phyloP scores from a whole-genome alignment of 2,329 filamentous ascomycete species.

The Colletotrichum zoysiae region DNA sequence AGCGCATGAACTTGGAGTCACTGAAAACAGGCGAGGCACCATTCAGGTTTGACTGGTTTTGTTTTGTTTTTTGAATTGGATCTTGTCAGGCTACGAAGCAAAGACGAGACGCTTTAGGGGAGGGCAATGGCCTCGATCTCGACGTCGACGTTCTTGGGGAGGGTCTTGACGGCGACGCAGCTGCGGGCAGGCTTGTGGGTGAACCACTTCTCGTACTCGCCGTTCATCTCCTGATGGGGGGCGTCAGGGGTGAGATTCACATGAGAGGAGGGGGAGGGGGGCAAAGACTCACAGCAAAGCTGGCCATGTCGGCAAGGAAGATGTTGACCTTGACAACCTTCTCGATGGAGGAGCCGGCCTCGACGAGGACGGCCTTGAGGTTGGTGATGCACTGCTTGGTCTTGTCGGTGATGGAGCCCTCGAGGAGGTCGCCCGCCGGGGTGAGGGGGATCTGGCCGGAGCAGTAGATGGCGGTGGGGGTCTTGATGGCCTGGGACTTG shows the following conservation, averaged over 20 bases:
- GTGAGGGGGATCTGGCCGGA: conserved; percentile 80
- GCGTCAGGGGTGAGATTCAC: conserved; percentile 1
- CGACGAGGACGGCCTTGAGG: conserved; percentile 84
- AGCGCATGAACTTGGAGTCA: neutral
- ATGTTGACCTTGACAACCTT: conserved; percentile 93
- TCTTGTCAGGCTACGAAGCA: conserved; percentile 8
- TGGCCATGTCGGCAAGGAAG: conserved; percentile 91
- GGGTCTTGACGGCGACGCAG: conserved; percentile 89
- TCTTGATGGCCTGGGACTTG: conserved; percentile 78
- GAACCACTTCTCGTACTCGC: conserved; percentile 87
- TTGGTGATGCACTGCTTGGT: conserved; percentile 77
- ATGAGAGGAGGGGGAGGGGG: neutral
- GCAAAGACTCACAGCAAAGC: conserved; percentile 73
- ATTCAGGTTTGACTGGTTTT: conserved; percentile 16
- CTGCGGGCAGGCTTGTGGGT: conserved; percentile 86
- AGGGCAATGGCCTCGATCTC: conserved; percentile 92
- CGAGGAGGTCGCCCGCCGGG: conserved; percentile 66
- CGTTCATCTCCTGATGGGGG: conserved; percentile 77
- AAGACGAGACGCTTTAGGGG: conserved; percentile 56
- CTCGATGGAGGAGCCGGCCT: conserved; percentile 81
- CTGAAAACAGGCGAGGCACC: neutral
- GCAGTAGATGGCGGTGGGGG: conserved; percentile 74
- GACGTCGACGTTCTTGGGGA: conserved; percentile 87
- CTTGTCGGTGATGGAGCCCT: conserved; percentile 73
- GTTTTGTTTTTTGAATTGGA: conserved; percentile 4